Evolutionary conservation across 2,329 filamentous ascomycete species (phyloP).

Genomic region (Trichoderma asperellum): DNA sequence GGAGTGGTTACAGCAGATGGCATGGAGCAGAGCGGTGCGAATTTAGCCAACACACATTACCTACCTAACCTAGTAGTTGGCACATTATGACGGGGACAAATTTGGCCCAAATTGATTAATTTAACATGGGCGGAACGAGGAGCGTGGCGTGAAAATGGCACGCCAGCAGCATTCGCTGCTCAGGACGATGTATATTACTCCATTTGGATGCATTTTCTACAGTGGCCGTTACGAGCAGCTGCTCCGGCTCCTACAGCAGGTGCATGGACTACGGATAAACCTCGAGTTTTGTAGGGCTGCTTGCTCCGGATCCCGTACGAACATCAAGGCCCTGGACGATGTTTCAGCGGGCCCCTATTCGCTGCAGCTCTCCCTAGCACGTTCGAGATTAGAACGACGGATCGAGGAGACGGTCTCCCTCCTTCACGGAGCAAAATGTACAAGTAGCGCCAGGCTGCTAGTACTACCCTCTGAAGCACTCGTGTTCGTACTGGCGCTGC

Average conservation of each 20-base stretch:
- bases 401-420: neutral
- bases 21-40: slow-evolving; percentile 10
- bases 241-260: neutral
- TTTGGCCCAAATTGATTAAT: slow-evolving; percentile 4
- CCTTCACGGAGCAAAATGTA: neutral
- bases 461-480: neutral
- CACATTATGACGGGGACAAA: neutral
- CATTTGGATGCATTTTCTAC: slow-evolving; percentile 1
- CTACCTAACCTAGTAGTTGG: too few relatives aligned
- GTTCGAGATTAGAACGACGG: neutral
- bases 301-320: neutral
- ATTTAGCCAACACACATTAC: neutral
- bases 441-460: neutral
- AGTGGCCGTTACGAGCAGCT: neutral
- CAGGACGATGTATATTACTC: neutral
- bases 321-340: neutral
- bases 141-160: neutral
- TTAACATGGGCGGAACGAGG: neutral
- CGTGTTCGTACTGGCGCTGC: neutral
- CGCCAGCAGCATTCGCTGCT: neutral
- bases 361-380: neutral
- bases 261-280: neutral
- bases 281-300: neutral
- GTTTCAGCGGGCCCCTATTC: neutral
- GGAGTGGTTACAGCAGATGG: slow-evolving; percentile 20